Conservation (phyloP, 2,329 filamentous ascomycete species). For the Bipolaris sorokiniana region DNA sequence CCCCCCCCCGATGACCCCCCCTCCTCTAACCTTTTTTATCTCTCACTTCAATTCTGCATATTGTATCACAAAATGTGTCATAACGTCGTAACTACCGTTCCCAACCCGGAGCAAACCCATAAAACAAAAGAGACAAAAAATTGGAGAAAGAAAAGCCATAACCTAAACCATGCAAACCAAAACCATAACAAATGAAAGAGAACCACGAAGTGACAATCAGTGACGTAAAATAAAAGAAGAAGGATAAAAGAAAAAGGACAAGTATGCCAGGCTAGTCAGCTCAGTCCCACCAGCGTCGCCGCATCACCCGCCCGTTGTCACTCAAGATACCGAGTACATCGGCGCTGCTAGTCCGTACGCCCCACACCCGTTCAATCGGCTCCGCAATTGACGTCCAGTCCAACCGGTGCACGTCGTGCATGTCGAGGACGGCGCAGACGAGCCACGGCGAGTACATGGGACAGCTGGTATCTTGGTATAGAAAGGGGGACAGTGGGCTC, state of each 20-base stretch:
- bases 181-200: neutral
- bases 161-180: neutral
- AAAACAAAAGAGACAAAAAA: neutral
- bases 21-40: neutral
- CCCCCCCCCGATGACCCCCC: neutral
- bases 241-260: neutral
- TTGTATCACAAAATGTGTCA: neutral
- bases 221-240: neutral
- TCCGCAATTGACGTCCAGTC: slow-evolving; percentile 49
- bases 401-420: slow-evolving; percentile 44
- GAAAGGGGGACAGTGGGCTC: slow-evolving; percentile 27
- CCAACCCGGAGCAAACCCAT: neutral
- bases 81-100: neutral
- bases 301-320: slow-evolving; percentile 43
- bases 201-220: neutral
- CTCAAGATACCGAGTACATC: slow-evolving; percentile 46
- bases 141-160: neutral
- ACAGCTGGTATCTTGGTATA: slow-evolving; percentile 38
- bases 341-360: slow-evolving; percentile 41
- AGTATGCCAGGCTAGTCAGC: neutral
- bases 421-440: slow-evolving; percentile 45
- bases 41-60: neutral
- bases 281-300: slow-evolving; percentile 48
- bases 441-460: slow-evolving; percentile 47
- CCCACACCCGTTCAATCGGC: slow-evolving; percentile 43